Percentiles rank a stretch among this genome's conserved stretches.
phyloP scores from a whole-genome alignment of 2,329 filamentous ascomycete genomes.

The Penicillium hordei region DNA sequence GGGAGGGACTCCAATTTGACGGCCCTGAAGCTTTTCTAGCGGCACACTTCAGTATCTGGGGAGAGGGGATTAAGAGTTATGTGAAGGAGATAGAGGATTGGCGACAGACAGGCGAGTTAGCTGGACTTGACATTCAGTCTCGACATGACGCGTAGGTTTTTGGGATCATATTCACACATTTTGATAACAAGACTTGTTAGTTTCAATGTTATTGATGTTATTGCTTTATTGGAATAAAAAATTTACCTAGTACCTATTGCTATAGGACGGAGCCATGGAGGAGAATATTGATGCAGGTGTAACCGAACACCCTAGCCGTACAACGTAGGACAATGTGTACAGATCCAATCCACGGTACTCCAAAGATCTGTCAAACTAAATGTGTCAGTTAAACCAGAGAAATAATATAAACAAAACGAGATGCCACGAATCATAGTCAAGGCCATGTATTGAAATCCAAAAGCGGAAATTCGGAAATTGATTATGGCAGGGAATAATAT shows the following conservation, averaged over 20 bases:
- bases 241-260: background rate
- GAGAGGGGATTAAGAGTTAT: slow-evolving; percentile 36
- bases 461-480: background rate
- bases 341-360: background rate
- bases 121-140: slow-evolving; percentile 15
- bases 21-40: slow-evolving; percentile 31
- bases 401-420: too few species aligned
- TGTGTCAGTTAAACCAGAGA: background rate
- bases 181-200: too few species aligned
- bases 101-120: slow-evolving; percentile 32
- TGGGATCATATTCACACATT: background rate
- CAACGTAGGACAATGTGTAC: background rate
- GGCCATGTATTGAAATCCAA: background rate
- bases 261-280: background rate
- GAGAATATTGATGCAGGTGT: background rate
- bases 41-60: slow-evolving; percentile 32
- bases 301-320: background rate
- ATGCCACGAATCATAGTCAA: background rate
- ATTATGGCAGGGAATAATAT: background rate
- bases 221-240: background rate
- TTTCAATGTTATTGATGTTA: background rate
- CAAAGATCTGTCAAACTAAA: background rate
- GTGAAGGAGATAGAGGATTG: slow-evolving; percentile 22
- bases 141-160: background rate
- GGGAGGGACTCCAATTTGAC: slow-evolving; percentile 39